Percentiles rank a stretch among this genome's conserved stretches.
These are phyloP conservation scores for Neurospora sp. DNA, from an alignment of 495 filamentous ascomycete species.

Conservation along the genomic window DNA sequence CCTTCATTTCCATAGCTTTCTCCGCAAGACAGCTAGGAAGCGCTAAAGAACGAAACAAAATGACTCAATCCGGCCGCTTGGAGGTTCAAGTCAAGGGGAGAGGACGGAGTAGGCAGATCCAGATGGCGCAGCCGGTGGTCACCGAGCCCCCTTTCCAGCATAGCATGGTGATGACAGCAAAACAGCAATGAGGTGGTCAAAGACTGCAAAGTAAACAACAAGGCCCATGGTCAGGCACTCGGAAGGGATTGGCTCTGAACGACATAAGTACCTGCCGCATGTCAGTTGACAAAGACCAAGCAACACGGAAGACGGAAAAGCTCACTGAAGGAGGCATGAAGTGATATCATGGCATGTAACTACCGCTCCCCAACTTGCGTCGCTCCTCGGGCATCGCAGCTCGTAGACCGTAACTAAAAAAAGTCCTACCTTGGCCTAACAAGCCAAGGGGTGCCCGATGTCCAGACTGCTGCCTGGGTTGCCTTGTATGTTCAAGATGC, in stretches of 20 bases:
- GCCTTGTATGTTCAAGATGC: not conserved
- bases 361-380: not conserved
- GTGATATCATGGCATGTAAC: not conserved
- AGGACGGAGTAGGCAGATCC: not conserved
- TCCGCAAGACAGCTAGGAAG: not conserved
- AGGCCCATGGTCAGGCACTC: not conserved
- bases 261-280: not conserved
- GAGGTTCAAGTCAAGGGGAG: not conserved
- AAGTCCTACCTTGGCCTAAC: not conserved
- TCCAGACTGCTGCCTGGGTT: not conserved
- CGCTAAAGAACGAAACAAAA: not conserved
- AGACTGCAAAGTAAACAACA: not conserved
- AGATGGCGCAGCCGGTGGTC: not conserved
- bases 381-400: not conserved
- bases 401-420: not conserved
- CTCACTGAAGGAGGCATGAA: not conserved
- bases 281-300: not conserved
- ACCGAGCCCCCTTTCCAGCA: not conserved
- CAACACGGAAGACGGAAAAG: not conserved
- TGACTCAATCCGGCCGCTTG: not conserved
- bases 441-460: not conserved
- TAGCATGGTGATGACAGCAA: not conserved
- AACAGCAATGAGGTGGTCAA: not conserved
- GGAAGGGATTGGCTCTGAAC: not conserved
- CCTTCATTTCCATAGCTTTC: not conserved